Conservation (phyloP, 495 filamentous ascomycete species). For the Paragyromitra xinjiangensis region DNA sequence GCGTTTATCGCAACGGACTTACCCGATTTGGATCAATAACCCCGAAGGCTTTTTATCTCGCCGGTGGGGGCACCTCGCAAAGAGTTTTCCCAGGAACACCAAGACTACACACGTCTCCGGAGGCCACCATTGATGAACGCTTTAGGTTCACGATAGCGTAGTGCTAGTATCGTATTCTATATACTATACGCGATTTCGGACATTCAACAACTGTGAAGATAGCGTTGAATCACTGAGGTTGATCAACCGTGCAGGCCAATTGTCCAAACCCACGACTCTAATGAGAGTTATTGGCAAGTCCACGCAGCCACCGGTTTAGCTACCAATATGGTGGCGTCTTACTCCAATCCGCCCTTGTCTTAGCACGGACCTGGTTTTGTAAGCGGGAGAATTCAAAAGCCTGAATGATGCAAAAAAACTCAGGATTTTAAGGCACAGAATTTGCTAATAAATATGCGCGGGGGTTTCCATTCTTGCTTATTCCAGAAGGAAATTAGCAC, state of each 20-base stretch:
- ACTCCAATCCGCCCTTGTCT: conserved; percentile 2
- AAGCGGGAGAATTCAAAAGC: neutral
- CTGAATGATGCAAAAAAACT: neutral
- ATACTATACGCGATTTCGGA: neutral
- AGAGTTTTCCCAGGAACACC: neutral
- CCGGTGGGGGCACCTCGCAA: neutral
- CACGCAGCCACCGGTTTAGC: neutral
- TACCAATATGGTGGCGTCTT: neutral
- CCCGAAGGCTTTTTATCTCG: neutral
- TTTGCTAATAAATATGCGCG: neutral
- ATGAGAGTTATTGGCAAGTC: neutral
- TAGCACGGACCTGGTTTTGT: neutral
- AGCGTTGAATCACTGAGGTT: conserved; percentile 10
- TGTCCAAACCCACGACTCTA: conserved; percentile 13
- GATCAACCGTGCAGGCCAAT: conserved; percentile 1
- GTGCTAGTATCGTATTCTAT: neutral
- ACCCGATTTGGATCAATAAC: conserved; percentile 26
- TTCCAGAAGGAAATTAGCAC: neutral
- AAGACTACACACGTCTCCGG: neutral
- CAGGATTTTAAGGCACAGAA: neutral
- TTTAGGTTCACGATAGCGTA: neutral
- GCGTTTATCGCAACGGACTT: conserved; percentile 8
- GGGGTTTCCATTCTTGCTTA: neutral
- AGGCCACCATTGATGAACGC: no score
- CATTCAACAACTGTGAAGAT: neutral